Base-by-base conservation (phyloP, 2,329 filamentous ascomycete species). In the Sarocladium kiliense region DNA sequence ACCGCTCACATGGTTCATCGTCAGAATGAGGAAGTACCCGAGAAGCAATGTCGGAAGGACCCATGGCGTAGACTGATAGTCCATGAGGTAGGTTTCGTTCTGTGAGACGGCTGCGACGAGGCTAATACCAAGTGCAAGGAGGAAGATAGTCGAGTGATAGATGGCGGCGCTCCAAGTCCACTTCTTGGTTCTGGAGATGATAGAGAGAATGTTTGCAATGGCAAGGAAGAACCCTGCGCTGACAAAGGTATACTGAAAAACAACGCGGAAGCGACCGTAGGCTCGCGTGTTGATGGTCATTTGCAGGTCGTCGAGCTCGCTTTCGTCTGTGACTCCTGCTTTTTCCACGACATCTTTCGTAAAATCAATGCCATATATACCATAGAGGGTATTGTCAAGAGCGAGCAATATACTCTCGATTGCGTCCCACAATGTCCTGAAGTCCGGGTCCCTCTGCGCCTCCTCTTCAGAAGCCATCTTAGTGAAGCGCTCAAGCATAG, bases 201-300 rank as follows among this genome's bases (percentile, higher is more conserved):
- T 55, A 41, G 66, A 61, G 12, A 73, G 64, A 5, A 64, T 4
- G 2, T 63, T 61, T 63, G 71, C 66, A 16, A 72, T 57, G 23
- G 65, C 58, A 23, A 72, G 60, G 27, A 65, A 64, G 54, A 60
- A 53, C 0, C 68, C 70, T 3, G 65, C 65, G 53, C 68, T 72
- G 7, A 62, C 66, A 45, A 67, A 71, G 19, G 65, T 61, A 55
- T 72, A 72, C 68, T 71, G 18, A 3, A 71, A 68, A 39, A 71
- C 65, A 3, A 71, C 58, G 12, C 62, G 54, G 18, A 68, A 67
- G 9, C 66, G 66, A 11, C 47, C n/a, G 53, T 55, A 59, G 32
- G 62, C 64, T 50, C 62, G 56, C 0, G 58, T 58, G 10, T 60
- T 58, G n/a, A 70, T 58, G 3, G 60, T 54, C 5, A 57, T 36